A percentile compares a stretch with the other conserved stretches of the same genome.
Conservation (phyloP, 2,329 filamentous ascomycete genomes). For the Elsinoe australis region DNA sequence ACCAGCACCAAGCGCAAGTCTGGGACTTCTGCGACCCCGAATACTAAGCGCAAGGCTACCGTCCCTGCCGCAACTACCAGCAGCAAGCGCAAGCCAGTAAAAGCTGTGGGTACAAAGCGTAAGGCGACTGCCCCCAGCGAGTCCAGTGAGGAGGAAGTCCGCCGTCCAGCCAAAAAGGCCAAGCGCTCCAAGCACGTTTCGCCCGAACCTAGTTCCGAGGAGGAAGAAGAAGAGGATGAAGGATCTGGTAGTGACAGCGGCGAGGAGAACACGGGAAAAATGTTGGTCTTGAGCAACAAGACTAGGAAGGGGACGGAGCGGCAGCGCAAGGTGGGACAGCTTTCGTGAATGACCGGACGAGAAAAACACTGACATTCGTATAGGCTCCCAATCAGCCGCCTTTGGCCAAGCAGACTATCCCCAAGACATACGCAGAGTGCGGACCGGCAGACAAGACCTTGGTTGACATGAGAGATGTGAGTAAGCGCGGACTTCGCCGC, state of each 20-base stretch:
- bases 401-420: conserved; percentile 23
- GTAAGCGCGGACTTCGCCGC: background rate
- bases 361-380: background rate
- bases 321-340: conserved; percentile 1
- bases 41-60: too few relatives aligned
- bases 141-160: too few relatives aligned
- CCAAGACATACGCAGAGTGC: conserved; percentile 26
- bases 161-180: background rate
- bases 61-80: too few relatives aligned
- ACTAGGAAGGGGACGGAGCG: background rate
- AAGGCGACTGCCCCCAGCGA: background rate
- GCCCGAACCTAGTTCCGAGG: too few relatives aligned
- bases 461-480: conserved; percentile 25
- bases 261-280: background rate
- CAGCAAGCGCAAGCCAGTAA: background rate
- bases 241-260: background rate
- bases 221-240: conserved; percentile 2
- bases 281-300: background rate
- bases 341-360: too few relatives aligned
- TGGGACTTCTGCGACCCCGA: too few relatives aligned
- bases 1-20: too few relatives aligned
- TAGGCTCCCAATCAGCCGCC: conserved; percentile 1
- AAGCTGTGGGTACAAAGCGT: background rate
- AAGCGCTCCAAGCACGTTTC: too few relatives aligned
- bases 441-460: conserved; percentile 26